phyloP scores from a whole-genome alignment of 192 early-diverging fungal species.

The Diversispora epigaea region DNA sequence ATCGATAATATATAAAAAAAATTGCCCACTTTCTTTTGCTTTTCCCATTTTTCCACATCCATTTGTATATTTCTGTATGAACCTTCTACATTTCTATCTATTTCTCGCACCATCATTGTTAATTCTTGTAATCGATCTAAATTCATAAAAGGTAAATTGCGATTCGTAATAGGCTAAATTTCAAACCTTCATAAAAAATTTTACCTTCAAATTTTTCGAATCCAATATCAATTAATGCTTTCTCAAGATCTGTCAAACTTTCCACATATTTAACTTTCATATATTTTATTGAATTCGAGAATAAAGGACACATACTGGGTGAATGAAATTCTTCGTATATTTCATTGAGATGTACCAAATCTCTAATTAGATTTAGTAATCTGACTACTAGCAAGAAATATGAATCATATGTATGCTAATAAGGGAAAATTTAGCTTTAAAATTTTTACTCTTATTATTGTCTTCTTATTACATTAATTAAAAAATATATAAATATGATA shows the following conservation, averaged over 20 bases:
- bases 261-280: conserved; percentile 22
- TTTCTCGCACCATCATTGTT: conserved; percentile 7
- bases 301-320: conserved; percentile 10
- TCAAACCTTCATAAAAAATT: not conserved
- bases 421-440: not conserved
- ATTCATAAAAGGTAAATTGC: not conserved
- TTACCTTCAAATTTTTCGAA: conserved; percentile 19
- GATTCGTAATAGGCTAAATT: not conserved
- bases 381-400: not conserved
- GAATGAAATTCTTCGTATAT: conserved; percentile 20
- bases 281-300: conserved; percentile 17
- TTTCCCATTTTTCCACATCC: conserved; percentile 20
- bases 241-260: conserved; percentile 5
- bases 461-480: not conserved
- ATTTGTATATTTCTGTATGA: conserved; percentile 2
- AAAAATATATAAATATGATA: not conserved
- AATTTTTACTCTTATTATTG: not conserved
- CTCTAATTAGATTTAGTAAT: conserved; percentile 7
- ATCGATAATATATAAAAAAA: conserved; percentile 9
- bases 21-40: conserved; percentile 11
- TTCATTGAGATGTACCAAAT: conserved; percentile 15
- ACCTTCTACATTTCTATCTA: conserved; percentile 7
- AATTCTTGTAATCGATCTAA: conserved; percentile 20
- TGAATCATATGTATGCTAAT: conserved; percentile 14
- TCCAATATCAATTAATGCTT: conserved; percentile 10